A percentile compares a stretch with the other conserved stretches of the same genome.
Evolutionary conservation across 2,329 filamentous ascomycete genomes (phyloP).

Genomic region (Paracoccidioides brasiliensis): DNA sequence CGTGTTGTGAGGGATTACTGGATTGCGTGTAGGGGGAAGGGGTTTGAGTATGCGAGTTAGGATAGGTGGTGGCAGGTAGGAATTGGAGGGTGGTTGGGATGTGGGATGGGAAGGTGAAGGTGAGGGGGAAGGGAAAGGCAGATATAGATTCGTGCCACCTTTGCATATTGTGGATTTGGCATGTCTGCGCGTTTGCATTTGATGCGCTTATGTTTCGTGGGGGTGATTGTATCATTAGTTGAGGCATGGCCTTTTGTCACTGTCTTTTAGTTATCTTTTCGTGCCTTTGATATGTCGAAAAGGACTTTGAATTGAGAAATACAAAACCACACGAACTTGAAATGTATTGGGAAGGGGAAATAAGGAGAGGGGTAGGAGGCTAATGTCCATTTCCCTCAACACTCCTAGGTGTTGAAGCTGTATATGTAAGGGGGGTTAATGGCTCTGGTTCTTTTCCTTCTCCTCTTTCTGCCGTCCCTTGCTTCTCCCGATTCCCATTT

Average conservation of each 20-base stretch:
- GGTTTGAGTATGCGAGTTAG: constrained; percentile 25
- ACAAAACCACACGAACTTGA: neutral
- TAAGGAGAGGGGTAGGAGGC: neutral
- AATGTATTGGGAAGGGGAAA: neutral
- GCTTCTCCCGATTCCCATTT: neutral
- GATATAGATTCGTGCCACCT: too few relatives aligned
- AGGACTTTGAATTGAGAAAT: neutral
- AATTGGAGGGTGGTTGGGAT: neutral
- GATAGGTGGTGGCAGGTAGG: neutral
- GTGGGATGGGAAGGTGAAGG: neutral
- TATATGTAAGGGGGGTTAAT: too few relatives aligned
- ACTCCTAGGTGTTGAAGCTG: too few relatives aligned
- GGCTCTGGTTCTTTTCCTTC: too few relatives aligned
- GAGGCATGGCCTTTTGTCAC: neutral
- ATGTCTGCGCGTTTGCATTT: neutral
- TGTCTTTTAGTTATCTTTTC: neutral
- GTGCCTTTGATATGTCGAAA: neutral
- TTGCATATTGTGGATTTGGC: too few relatives aligned
- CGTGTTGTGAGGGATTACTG: constrained; percentile 31
- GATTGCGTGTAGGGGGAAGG: constrained; percentile 31
- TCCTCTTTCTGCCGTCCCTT: neutral
- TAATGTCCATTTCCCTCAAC: too few relatives aligned
- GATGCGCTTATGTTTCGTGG: neutral
- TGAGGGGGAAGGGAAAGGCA: neutral
- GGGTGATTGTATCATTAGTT: neutral